A percentile compares a stretch with the other conserved stretches of the same genome.
Evolutionary conservation across 768 basidiomycete genomes (phyloP).

Genomic region (Mrakia gelida): DNA sequence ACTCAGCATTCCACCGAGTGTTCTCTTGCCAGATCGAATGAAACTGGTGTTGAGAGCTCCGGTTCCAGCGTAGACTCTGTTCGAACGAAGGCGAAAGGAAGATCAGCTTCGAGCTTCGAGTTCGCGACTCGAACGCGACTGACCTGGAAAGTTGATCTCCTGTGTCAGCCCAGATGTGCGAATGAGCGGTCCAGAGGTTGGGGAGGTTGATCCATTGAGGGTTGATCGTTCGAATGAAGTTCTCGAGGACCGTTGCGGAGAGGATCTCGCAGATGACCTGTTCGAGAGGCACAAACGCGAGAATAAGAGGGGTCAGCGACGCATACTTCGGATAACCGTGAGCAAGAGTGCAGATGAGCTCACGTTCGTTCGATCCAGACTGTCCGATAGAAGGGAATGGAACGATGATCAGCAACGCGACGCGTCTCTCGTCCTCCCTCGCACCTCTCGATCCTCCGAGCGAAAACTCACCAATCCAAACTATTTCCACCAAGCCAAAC

Average conservation of each 20-base stretch:
- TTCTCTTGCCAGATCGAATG: conserved; percentile 90
- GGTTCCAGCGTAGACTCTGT: conserved; percentile 77
- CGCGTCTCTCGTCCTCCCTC: conserved; percentile 24
- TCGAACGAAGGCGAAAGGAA: not conserved
- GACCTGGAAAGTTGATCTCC: conserved; percentile 73
- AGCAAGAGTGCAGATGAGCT: not conserved
- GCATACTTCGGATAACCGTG: conserved; percentile 45
- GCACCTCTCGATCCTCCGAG: conserved; percentile 30
- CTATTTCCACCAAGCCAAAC: too few relatives aligned
- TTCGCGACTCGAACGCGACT: not conserved
- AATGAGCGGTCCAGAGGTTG: conserved; percentile 75
- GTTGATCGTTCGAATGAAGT: conserved; percentile 22
- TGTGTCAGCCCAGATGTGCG: conserved; percentile 88
- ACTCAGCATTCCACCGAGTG: conserved; percentile 85
- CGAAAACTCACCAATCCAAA: conserved; percentile 69
- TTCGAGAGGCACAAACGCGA: conserved; percentile 27
- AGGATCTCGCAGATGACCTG: conserved; percentile 30
- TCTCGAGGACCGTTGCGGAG: conserved; percentile 21
- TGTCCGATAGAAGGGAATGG: conserved; percentile 41
- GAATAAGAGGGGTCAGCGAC: conserved; percentile 57
- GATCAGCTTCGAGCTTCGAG: not conserved
- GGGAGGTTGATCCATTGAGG: conserved; percentile 26
- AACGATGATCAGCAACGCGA: not conserved
- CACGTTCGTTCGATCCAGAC: conserved; percentile 86
- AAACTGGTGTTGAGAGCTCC: conserved; percentile 87